Base-by-base conservation (phyloP, 495 filamentous ascomycete genomes). In the Symbiotaphrina buchneri region DNA sequence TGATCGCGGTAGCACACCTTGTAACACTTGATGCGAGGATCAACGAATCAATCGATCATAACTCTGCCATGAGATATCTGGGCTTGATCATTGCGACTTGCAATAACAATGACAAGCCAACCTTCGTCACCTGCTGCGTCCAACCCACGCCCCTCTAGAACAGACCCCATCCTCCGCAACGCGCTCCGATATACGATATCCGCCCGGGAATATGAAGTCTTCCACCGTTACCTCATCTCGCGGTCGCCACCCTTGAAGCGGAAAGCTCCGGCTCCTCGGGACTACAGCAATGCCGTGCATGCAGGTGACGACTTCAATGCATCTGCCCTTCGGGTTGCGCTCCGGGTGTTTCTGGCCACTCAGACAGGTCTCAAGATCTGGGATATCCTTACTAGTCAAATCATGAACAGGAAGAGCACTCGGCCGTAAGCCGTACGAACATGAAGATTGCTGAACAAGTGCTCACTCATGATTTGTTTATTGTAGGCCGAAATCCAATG, bases 121-220 rank as follows among this genome's bases (percentile, higher is more conserved):
- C n/a, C n/a, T n/a, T n/a, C n/a, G n/a, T n/a, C n/a, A n/a, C n/a
- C 22, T 25, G 8, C 27, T 16, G 13, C 27, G 5, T 29, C 27
- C 5, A 5, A 11, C 11, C 18, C 27, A 8, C 11, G 5, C 5
- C 27, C 27, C 11, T 8, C 56, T 6, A 49, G 52, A 6, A 42
- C 58, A 33, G 70, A 75, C 32, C 66, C 68, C 14, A 56, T 75
- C 41, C 55, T 71, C 17, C 77, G 76, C 50, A 83, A 81, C 50
- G 71, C 76, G 24, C 60, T 91, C 32, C 68, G 81, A 39, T 74
- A 87, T 50, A 80, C 72, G 34, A 64, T 93, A 27, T 83, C 74
- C 49, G 71, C 74, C 27, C 69, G 72, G 48, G 83, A 93, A 46
- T 91, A 93, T 52, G 65, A 74, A 38, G 56, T 71, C 2, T 65